phyloP scores from a whole-genome alignment of 2,329 filamentous ascomycete species.

The Alternaria angustiovoidea region DNA sequence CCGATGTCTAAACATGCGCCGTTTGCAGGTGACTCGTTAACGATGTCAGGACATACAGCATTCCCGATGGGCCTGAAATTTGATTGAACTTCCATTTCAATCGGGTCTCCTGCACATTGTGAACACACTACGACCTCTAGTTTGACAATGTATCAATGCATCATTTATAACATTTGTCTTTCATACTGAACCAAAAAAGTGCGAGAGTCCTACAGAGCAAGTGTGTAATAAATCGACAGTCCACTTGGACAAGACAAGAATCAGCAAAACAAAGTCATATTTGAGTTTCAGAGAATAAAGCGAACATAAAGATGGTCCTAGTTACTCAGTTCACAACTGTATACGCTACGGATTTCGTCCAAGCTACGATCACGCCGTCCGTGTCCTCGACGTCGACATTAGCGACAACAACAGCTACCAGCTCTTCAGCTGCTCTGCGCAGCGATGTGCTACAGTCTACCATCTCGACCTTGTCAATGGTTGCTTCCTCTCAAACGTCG shows the following conservation, averaged over 20 bases:
- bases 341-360: not conserved
- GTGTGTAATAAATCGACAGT: not conserved
- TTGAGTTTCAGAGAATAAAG: not conserved
- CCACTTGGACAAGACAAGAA: not conserved
- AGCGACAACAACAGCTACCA: not conserved
- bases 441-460: not conserved
- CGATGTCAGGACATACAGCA: not conserved
- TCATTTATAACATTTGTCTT: not conserved
- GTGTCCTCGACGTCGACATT: not conserved
- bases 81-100: not conserved
- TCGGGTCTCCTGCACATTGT: not conserved
- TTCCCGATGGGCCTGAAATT: not conserved
- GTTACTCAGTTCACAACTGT: constrained; percentile 11
- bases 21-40: not conserved
- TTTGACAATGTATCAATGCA: not conserved
- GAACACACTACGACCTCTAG: not conserved
- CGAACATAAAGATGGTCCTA: constrained; percentile 1
- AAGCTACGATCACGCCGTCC: not conserved
- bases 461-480: not conserved
- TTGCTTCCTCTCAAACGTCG: not conserved
- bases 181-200: not conserved
- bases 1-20: not conserved
- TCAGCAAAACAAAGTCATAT: not conserved
- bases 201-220: not conserved
- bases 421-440: not conserved